Evolutionary conservation across 116 monocot genomes (phyloP).

Genomic region (Dioscorea cayenensis): DNA sequence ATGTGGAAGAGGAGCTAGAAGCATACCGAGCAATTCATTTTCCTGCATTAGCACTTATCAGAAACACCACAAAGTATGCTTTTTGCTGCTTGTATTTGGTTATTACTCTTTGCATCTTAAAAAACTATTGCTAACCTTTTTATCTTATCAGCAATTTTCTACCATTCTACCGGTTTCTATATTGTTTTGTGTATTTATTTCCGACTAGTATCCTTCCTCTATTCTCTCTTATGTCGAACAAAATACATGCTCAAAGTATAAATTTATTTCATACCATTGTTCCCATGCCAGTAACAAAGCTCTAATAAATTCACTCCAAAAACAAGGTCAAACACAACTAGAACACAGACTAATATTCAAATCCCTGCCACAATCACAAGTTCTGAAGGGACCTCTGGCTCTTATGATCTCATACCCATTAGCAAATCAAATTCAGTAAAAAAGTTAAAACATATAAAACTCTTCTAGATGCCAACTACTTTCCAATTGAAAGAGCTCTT

Average conservation of each 20-base stretch:
- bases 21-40: slow-evolving; percentile 72
- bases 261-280: no score
- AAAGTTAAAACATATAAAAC: not conserved
- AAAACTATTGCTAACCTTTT: not conserved
- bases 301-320: not conserved
- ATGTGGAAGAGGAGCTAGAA: slow-evolving; percentile 85
- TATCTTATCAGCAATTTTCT: not conserved
- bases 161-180: no score
- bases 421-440: no score
- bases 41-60: slow-evolving; percentile 61
- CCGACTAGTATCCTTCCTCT: not conserved
- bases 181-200: no score
- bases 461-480: not conserved
- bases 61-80: slow-evolving; percentile 60
- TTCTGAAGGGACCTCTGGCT: no score
- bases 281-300: no score
- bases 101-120: not conserved
- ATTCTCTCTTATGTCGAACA: not conserved
- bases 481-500: no score
- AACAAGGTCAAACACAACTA: not conserved
- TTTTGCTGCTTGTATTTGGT: not conserved
- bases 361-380: no score
- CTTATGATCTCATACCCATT: no score
- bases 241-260: no score
- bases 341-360: not conserved